phyloP scores from a whole-genome alignment of 2,329 filamentous ascomycete genomes.

The Trichoderma semiorbis region DNA sequence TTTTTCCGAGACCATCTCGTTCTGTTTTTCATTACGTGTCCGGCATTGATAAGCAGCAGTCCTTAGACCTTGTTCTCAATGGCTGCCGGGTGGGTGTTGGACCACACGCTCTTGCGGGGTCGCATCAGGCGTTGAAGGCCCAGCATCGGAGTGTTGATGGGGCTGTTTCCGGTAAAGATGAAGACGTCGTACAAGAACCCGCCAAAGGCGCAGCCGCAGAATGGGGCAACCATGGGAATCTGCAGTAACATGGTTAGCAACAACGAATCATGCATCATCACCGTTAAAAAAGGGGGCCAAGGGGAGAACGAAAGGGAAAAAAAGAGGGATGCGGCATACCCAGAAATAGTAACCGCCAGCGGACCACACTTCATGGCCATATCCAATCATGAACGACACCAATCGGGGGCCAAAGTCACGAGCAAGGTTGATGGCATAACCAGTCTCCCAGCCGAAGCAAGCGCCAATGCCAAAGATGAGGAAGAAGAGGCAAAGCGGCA shows the following conservation, averaged over 20 bases:
- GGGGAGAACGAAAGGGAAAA: neutral
- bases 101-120: slow-evolving; percentile 35
- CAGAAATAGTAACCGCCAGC: slow-evolving; percentile 70
- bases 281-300: slow-evolving; percentile 8
- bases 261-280: neutral
- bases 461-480: slow-evolving; percentile 70
- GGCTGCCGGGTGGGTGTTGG: slow-evolving; percentile 31
- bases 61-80: slow-evolving; percentile 19
- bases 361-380: slow-evolving; percentile 63
- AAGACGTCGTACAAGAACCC: slow-evolving; percentile 66
- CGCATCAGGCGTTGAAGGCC: slow-evolving; percentile 53
- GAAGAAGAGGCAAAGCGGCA: slow-evolving; percentile 65
- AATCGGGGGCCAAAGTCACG: slow-evolving; percentile 69
- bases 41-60: neutral
- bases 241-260: slow-evolving; percentile 29
- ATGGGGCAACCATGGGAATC: slow-evolving; percentile 71
- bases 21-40: slow-evolving; percentile 2
- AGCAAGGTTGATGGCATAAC: slow-evolving; percentile 71
- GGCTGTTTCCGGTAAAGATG: slow-evolving; percentile 67
- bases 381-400: slow-evolving; percentile 64
- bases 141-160: slow-evolving; percentile 64
- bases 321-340: slow-evolving; percentile 42
- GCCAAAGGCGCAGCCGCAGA: slow-evolving; percentile 60
- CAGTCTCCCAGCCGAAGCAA: slow-evolving; percentile 73
- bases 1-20: slow-evolving; percentile 12